Base-by-base conservation (phyloP, 305 asterid genomes). In the Fraxinus xanthoxyloides region DNA sequence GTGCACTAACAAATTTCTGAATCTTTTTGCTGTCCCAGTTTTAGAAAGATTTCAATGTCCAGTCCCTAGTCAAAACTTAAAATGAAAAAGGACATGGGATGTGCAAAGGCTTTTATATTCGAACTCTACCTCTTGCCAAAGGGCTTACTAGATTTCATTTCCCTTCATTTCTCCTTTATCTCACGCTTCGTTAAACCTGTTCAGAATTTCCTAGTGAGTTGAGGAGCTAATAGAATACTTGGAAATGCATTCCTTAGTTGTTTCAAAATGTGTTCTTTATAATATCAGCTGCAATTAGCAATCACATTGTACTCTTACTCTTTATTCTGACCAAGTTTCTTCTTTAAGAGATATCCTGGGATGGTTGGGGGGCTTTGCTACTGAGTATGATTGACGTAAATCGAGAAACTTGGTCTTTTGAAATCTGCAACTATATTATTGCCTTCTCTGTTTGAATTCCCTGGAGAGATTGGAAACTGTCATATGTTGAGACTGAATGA, bases 341-440 rank as follows among this genome's bases (percentile, higher is more conserved):
- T 31, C 36, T 24, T 28, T 79, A 24, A n/a, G 54, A 72, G 77
- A 56, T 21, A 69, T 72, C 35, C 15, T 59, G 70, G 36, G 46
- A 23, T 65, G 30, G 5, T 67, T n/a, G 69, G 48, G 54, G 72
- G 38, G 17, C 24, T 74, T 77, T 31, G 17, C 46, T 75, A 38
- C 17, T 38, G 35, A 79, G 21, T 46, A 72, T 40, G 28, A 24
- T 48, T 70, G 76, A n/a, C n/a, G 40, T 77, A 77, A 76, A 61
- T 30, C 51, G 36, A 51, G 73, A 4, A 77, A 30, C 4, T 70
- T 59, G 61, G n/a, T 61, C 48, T 82, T 21, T 34, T 77, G 69
- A 80, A 74, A 36, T 77, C 79, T 83, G 75, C 36, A 80, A 79
- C 59, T 75, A 30, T 46, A 21, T 23, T 32, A 46, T 23, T 51